A percentile compares a stretch with the other conserved stretches of the same genome.
These are phyloP conservation scores for Xylaria sp. DNA, from an alignment of 2,329 filamentous ascomycete genomes.

Conservation along the genomic window DNA sequence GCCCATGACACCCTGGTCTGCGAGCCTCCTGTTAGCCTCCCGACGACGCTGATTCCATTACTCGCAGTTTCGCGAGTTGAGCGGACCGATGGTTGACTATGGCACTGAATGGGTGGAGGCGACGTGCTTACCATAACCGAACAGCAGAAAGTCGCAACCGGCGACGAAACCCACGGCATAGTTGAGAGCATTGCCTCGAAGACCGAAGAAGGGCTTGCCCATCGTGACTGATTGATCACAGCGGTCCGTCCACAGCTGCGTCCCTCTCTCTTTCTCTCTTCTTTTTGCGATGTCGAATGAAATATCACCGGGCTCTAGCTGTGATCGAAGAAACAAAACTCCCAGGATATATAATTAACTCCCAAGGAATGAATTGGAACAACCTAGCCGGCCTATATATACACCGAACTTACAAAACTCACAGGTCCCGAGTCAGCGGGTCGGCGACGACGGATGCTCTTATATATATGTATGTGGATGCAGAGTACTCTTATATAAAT, in stretches of 20 bases:
- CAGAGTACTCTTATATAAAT: slow-evolving; percentile 13
- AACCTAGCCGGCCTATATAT: slow-evolving; percentile 3
- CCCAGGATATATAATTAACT: neutral
- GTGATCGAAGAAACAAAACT: neutral
- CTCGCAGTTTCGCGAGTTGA: neutral
- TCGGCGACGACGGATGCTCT: slow-evolving; percentile 6
- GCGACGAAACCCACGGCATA: slow-evolving; percentile 77
- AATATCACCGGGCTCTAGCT: neutral
- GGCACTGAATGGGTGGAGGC: neutral
- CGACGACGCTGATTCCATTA: slow-evolving; percentile 46
- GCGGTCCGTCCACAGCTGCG: slow-evolving; percentile 9
- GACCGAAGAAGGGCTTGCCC: slow-evolving; percentile 66
- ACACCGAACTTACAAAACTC: neutral
- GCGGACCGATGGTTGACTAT: no score
- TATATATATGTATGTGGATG: no score
- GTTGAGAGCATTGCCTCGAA: slow-evolving; percentile 73
- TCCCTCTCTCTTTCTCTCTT: slow-evolving; percentile 4
- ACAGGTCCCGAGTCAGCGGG: slow-evolving; percentile 16
- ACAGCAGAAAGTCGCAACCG: slow-evolving; percentile 76
- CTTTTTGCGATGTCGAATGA: neutral
- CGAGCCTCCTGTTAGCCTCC: slow-evolving; percentile 19
- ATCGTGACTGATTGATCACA: slow-evolving; percentile 40
- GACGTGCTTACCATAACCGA: slow-evolving; percentile 61
- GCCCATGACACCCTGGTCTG: slow-evolving; percentile 81
- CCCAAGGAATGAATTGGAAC: slow-evolving; percentile 5